Conservation (phyloP, 1,284 basidiomycete species). For the Inonotus obliquus region DNA sequence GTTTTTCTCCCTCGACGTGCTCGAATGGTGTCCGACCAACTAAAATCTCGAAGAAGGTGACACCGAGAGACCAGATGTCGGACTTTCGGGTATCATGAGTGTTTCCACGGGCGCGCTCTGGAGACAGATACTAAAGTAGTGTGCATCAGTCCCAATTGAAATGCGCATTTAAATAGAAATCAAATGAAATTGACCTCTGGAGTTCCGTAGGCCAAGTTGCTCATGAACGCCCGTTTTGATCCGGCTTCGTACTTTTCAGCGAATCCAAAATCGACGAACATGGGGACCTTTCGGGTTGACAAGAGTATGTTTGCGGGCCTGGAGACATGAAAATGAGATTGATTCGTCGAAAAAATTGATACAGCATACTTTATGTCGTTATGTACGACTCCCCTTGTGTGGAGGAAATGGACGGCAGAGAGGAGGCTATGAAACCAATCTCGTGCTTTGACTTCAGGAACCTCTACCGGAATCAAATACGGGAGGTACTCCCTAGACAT, state of each 20-base stretch:
- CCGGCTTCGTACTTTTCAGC: conserved; percentile 72
- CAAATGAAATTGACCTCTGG: conserved; percentile 60
- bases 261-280: conserved; percentile 91
- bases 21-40: conserved; percentile 91
- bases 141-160: neutral
- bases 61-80: conserved; percentile 89
- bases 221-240: conserved; percentile 68
- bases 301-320: conserved; percentile 88
- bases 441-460: conserved; percentile 71
- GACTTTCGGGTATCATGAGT: conserved; percentile 89
- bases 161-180: neutral
- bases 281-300: conserved; percentile 66
- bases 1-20: conserved; percentile 71
- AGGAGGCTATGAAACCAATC: conserved; percentile 83
- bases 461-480: conserved; percentile 76
- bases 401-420: conserved; percentile 85
- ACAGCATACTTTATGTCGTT: conserved; percentile 86
- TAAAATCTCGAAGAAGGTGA: conserved; percentile 91
- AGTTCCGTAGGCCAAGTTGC: conserved; percentile 82
- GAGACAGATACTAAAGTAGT: conserved; percentile 71
- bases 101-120: conserved; percentile 80
- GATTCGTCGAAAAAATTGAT: neutral
- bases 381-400: conserved; percentile 83
- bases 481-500: conserved; percentile 68
- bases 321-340: neutral